Evolutionary conservation across 2,329 filamentous ascomycete species (phyloP), one percentile per base, ranked within the genome.

Genomic region (Fusarium dimerum): DNA sequence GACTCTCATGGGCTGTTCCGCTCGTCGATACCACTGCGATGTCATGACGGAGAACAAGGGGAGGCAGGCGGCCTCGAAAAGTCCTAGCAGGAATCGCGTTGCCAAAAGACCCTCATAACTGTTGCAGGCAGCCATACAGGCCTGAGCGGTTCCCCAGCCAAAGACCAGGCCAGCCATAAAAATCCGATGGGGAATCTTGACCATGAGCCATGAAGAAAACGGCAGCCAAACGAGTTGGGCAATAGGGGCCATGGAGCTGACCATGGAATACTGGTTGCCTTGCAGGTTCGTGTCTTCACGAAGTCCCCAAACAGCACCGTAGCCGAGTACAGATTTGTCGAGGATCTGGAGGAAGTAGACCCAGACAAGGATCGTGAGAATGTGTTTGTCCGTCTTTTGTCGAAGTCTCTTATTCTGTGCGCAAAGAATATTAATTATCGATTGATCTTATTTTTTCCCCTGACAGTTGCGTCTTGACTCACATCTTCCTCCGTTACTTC

Each of bases 181-280:
- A 32, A 83, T 79, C 2, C 80, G 76, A 56, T 82, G 82, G 0
- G 82, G 83, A 1, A 86, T 76, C 58, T 80, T 83, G 57, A 86
- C 81, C 52, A 86, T 85, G 32, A 86, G 73, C 51, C 77, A 75
- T 0, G 80, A 81, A 0, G 82, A 83, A 53, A 85, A 81, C 0
- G 83, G 83, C 54, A 84, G 80, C 80, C 82, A 85, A 41, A 70
- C 78, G 36, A 86, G 74, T 65, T 86, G 82, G 2, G 82, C 82
- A 20, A 86, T 82, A 1, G 82, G 75, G 0, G 77, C 72, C 40
- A 86, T 82, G 6, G 80, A 83, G 20, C 80, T 78, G 18, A 86
- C 67, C 17, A 85, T 67, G 0, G 81, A 82, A 68, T 84, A 84
- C 52, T 84, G 74, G 52, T 78, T 75, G 1, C 80, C 81, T 0